phyloP scores from a whole-genome alignment of 139 green algal genomes.

The Mesostigma viride region DNA sequence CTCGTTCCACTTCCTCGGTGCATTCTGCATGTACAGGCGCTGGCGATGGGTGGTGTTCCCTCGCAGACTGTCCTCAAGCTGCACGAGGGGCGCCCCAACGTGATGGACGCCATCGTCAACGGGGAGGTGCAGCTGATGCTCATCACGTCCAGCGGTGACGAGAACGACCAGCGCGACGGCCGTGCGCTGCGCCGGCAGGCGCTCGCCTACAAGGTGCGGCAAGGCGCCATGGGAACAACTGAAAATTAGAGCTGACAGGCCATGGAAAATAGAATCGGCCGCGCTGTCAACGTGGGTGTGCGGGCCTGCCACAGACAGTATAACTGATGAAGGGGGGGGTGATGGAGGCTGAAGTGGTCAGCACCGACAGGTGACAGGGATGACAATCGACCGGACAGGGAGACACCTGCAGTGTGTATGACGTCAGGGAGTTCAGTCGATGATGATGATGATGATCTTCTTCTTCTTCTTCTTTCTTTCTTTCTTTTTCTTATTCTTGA shows the following conservation, averaged over 20 bases:
- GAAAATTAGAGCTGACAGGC: background rate
- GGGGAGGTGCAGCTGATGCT: conserved; percentile 70
- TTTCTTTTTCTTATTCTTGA: no score
- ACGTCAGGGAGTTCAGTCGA: no score
- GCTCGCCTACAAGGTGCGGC: conserved; percentile 63
- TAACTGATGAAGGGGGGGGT: no score
- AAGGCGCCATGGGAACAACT: background rate
- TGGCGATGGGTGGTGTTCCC: conserved; percentile 33
- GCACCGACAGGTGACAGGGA: background rate
- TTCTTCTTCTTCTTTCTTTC: no score
- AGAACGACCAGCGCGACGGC: conserved; percentile 78
- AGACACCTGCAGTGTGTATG: background rate
- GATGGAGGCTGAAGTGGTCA: no score
- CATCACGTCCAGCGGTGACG: conserved; percentile 80
- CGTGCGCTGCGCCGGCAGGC: conserved; percentile 80
- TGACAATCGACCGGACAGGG: background rate
- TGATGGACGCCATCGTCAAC: conserved; percentile 31
- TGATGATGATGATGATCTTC: no score
- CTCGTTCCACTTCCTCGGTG: no score
- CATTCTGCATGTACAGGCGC: no score
- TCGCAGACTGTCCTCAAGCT: conserved; percentile 82
- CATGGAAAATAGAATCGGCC: background rate
- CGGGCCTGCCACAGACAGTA: no score
- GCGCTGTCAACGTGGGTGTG: no score
- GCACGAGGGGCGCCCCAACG: conserved; percentile 87